Evolutionary conservation across 2,329 filamentous ascomycete species (phyloP).

Genomic region (Aureobasidium leucospermi): DNA sequence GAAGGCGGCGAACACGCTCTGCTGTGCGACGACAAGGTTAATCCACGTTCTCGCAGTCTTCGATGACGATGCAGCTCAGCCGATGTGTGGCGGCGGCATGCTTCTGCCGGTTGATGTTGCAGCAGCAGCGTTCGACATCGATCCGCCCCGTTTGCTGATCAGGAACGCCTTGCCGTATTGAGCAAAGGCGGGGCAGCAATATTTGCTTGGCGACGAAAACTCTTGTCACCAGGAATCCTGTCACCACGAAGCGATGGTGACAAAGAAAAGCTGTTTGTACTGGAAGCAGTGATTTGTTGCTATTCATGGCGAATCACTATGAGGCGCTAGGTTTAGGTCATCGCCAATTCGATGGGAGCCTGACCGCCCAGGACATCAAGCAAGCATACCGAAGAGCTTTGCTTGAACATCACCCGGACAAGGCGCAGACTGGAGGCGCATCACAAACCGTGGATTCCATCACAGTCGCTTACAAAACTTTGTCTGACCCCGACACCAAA

Average conservation of each 20-base stretch:
- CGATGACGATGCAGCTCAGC: constrained; percentile 7
- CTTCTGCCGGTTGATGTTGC: neutral
- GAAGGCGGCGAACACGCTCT: neutral
- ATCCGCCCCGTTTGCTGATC: constrained; percentile 3
- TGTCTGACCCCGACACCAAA: constrained; percentile 38
- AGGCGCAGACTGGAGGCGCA: constrained; percentile 25
- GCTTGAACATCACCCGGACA: constrained; percentile 54
- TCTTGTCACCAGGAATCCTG: neutral
- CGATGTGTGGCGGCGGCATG: constrained; percentile 10
- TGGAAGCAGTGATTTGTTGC: neutral
- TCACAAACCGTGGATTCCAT: constrained; percentile 49
- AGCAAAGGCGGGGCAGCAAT: constrained; percentile 10
- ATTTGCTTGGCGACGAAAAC: constrained; percentile 6
- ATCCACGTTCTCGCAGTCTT: constrained; percentile 8
- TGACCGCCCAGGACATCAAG: constrained; percentile 36
- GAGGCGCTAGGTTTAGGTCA: constrained; percentile 23
- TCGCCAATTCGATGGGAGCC: constrained; percentile 16
- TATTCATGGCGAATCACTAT: constrained; percentile 22
- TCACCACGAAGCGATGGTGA: neutral
- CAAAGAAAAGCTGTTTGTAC: neutral
- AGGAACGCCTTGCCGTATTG: neutral
- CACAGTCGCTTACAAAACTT: constrained; percentile 49
- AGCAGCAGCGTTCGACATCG: constrained; percentile 8
- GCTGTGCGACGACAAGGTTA: constrained; percentile 4
- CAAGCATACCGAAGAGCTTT: constrained; percentile 51